Evolutionary conservation across 345 rosid genomes (phyloP), one percentile per base, ranked within the genome.

Genomic region (Eucalyptus polybractea): DNA sequence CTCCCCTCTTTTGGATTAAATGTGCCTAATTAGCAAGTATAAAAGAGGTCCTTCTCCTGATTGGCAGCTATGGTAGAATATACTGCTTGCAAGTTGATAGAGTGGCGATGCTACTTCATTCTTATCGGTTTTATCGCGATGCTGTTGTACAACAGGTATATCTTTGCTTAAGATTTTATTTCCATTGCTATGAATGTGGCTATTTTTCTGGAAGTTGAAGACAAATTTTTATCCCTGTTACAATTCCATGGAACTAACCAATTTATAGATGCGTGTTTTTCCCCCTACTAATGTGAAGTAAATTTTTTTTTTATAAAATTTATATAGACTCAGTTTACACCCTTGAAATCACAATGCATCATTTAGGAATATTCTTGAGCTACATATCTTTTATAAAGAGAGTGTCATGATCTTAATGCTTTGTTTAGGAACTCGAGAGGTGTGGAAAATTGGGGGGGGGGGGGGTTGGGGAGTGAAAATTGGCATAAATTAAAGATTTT

Each of bases 71-170:
- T 92, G 99, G 99, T 89, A 95, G 99, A 92, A 96, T 98, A 91
- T 98, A 98, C 93, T 98, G 99, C 94, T 93, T 98, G 92, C 99
- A 98, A 94, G 94, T 96, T 93, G 99, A 98, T 93, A 97, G 97
- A 93, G 96, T 96, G 91, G 99, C 99, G 86, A 98, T 98, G 99
- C 94, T 94, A 67, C 97, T 98, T 72, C 96, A 98, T 92, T 94
- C 92, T 7, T 97, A 98, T 93, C 94, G 98, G 91, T 97, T 98
- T 92, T 98, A 97, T 92, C 96, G 98, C 19, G 99, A 98, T 94
- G 99, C 99, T 92, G 96, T 98, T 87, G 92, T 98, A 58, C 99
- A 94, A 91, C 99, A 98, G 96, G 99, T 97, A 89, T 86, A 22
- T 76, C 83, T 81, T 37, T 37, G 49, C 72, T 60, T 62, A 87